Evolutionary conservation across 257 asterid genomes (phyloP).

Genomic region (Cordia subcordata): DNA sequence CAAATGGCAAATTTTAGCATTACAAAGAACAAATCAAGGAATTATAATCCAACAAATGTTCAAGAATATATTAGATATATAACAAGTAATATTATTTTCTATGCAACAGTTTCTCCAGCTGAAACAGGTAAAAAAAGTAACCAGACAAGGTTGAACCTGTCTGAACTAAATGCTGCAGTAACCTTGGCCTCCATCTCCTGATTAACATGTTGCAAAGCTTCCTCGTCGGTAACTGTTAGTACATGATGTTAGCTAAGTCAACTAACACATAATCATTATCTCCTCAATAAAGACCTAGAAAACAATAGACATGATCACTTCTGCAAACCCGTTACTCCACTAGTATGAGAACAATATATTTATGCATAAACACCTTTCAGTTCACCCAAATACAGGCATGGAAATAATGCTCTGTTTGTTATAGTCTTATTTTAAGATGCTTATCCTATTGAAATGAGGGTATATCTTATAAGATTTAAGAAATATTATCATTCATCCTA

Average conservation of each 20-base stretch:
- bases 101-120: no score
- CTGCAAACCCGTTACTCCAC: background rate
- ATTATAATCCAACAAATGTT: background rate
- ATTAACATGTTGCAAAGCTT: constrained; percentile 78
- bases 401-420: no score
- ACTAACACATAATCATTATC: no score
- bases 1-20: background rate
- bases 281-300: background rate
- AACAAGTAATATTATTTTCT: background rate
- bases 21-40: background rate
- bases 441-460: no score
- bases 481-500: no score
- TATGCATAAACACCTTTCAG: background rate
- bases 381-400: background rate
- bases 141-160: constrained; percentile 47
- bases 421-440: no score
- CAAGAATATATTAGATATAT: background rate
- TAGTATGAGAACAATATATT: background rate
- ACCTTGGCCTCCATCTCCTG: constrained; percentile 90
- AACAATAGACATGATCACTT: background rate
- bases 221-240: constrained; percentile 81
- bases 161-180: constrained; percentile 61
- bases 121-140: background rate
- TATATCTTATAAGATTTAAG: no score
- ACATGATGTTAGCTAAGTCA: constrained; percentile 22